Percentiles rank a stretch among this genome's conserved stretches.
phyloP scores from a whole-genome alignment of 2,329 filamentous ascomycete genomes.

The Chaetoscypha palmicola region DNA sequence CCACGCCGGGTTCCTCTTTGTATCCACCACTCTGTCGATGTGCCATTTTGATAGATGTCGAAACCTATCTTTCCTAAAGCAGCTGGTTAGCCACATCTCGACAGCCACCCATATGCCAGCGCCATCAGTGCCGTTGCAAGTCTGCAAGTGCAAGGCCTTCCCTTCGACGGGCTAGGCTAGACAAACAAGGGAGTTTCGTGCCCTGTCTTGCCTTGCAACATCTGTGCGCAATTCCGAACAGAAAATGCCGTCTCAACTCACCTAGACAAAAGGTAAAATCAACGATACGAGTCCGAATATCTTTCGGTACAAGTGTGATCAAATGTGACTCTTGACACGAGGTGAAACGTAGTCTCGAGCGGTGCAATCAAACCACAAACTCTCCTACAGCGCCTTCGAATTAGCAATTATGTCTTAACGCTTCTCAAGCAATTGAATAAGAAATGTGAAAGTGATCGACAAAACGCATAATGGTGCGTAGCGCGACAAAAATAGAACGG shows the following conservation, averaged over 20 bases:
- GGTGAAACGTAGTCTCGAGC: slow-evolving; percentile 22
- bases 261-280: slow-evolving; percentile 10
- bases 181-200: slow-evolving; percentile 20
- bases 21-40: slow-evolving; percentile 32
- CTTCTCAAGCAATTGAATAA: not conserved
- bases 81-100: too few relatives aligned
- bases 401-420: slow-evolving; percentile 16
- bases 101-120: too few relatives aligned
- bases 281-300: slow-evolving; percentile 8
- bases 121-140: slow-evolving; percentile 17
- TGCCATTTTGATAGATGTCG: too few relatives aligned
- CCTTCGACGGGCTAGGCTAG: too few relatives aligned
- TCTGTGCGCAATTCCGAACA: slow-evolving; percentile 22
- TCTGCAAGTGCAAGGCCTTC: slow-evolving; percentile 8
- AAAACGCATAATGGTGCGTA: slow-evolving; percentile 20
- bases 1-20: slow-evolving; percentile 39
- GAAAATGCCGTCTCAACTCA: slow-evolving; percentile 21
- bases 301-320: slow-evolving; percentile 10
- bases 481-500: slow-evolving; percentile 21
- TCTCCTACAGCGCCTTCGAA: slow-evolving; percentile 15
- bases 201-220: slow-evolving; percentile 17
- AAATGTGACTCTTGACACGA: slow-evolving; percentile 11
- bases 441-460: slow-evolving; percentile 17
- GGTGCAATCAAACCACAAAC: slow-evolving; percentile 11
- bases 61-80: too few relatives aligned